These are phyloP conservation scores for Serendipita vermifera DNA, from an alignment of 768 basidiomycete genomes.

Conservation along the genomic window DNA sequence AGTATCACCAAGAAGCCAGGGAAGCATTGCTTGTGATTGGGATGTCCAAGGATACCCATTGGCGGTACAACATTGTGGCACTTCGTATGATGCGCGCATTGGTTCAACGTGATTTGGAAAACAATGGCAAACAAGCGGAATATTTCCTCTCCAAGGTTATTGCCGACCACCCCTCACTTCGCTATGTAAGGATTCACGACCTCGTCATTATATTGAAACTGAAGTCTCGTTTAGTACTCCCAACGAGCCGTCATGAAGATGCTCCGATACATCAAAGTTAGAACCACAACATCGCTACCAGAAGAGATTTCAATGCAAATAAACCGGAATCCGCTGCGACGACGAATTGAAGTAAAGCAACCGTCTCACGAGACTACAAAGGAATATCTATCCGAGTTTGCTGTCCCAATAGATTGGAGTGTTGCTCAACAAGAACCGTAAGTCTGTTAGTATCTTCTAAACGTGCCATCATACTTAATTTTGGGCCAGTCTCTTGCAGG, in stretches of 20 bases:
- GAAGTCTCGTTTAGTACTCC: slow-evolving; percentile 37
- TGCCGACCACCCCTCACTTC: slow-evolving; percentile 52
- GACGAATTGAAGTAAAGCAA: slow-evolving; percentile 32
- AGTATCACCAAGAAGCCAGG: neutral
- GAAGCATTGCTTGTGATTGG: slow-evolving; percentile 32
- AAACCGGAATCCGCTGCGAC: slow-evolving; percentile 55
- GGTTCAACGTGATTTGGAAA: slow-evolving; percentile 48
- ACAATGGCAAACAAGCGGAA: slow-evolving; percentile 34
- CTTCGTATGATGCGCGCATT: slow-evolving; percentile 54
- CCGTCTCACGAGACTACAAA: slow-evolving; percentile 41
- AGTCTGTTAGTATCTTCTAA: slow-evolving; percentile 19
- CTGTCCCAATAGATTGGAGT: slow-evolving; percentile 32
- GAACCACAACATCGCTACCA: slow-evolving; percentile 47
- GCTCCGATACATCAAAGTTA: slow-evolving; percentile 65
- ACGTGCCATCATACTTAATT: slow-evolving; percentile 4
- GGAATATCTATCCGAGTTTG: slow-evolving; percentile 44
- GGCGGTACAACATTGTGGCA: slow-evolving; percentile 65
- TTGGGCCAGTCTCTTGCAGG: slow-evolving; percentile 35
- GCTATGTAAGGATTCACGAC: slow-evolving; percentile 15
- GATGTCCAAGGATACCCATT: slow-evolving; percentile 51
- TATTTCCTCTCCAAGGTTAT: slow-evolving; percentile 48
- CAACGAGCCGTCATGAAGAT: slow-evolving; percentile 68
- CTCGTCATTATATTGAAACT: neutral
- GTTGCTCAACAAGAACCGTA: slow-evolving; percentile 32
- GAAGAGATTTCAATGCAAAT: slow-evolving; percentile 48